Evolutionary conservation across 23 red algal genomes (phyloP), one percentile per base, ranked within the genome.

Genomic region (Agarophyton chilense): DNA sequence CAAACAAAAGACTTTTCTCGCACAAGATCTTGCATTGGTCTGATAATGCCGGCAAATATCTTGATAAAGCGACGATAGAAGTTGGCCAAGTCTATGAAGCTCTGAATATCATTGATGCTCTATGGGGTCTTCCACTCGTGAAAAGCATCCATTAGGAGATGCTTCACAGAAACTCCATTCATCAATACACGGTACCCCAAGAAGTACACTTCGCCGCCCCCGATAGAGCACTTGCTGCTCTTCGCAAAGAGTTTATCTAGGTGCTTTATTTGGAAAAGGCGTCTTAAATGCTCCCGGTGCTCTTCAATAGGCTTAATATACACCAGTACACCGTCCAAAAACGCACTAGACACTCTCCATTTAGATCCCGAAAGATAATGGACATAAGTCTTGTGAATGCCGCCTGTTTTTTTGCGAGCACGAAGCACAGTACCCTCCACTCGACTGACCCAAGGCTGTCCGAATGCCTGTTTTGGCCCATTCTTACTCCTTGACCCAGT

Each of bases 401-500:
- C 12, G 79, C 55, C 12, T 53, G 79, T 14, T 53, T 53, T 16
- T 84, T 84, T 26, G 24, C 29, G 8, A 84, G 36, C 14, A 10
- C 79, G 36, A 84, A 68, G 29, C 53, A 84, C 38, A 84, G 26
- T 9, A 84, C 79, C 61, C 1, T 62, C 54, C 79, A 0, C 26
- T 84, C 53, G 33, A 68, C 66, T 19, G 79, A 84, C 38, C 60
- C 55, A 35, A 84, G 13, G 11, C 6, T 21, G 79, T 68, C 65
- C 56, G 9, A 33, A 64, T 64, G 12, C 53, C 79, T n/a, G 79
- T 68, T 32, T 84, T 84, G 10, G 9, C n/a, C 10, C 11, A 41
- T 25, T 84, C 79, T 32, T 57, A 26, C 0, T 84, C 79, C 19
- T 22, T 68, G 34, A 84, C 22, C 26, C 26, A n/a, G 19, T 53